Conservation (phyloP, 257 asterid species). For the Salvia splendens region DNA sequence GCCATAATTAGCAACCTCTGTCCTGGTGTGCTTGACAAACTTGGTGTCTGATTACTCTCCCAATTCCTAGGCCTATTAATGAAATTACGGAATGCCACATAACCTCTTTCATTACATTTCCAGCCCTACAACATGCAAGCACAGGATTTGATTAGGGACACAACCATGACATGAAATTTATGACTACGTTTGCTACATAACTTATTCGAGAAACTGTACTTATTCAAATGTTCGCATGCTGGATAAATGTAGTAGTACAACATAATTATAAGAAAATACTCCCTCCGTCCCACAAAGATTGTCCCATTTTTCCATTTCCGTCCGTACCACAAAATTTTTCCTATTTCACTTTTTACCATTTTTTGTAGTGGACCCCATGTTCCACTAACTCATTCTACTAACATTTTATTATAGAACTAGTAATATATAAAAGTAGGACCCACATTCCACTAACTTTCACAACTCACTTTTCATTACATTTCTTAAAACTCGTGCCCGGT, state of each 20-base stretch:
- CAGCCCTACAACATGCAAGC: conserved; percentile 63
- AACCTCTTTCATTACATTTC: conserved; percentile 93
- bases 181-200: conserved; percentile 16
- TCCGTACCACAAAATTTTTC: too few species aligned
- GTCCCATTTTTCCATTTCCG: too few species aligned
- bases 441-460: too few species aligned
- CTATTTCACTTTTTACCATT: too few species aligned
- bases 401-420: too few species aligned
- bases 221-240: not conserved
- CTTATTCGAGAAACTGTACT: conserved; percentile 15
- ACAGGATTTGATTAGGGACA: conserved; percentile 29
- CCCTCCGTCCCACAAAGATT: too few species aligned
- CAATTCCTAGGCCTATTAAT: conserved; percentile 82
- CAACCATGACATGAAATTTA: conserved; percentile 21
- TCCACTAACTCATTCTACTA: too few species aligned
- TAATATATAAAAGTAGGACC: too few species aligned
- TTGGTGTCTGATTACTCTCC: conserved; percentile 59
- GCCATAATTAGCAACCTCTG: conserved; percentile 64
- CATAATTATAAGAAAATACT: not conserved
- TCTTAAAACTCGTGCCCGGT: too few species aligned
- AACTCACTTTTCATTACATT: too few species aligned
- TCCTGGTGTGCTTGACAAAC: conserved; percentile 83
- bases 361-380: too few species aligned
- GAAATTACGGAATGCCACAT: conserved; percentile 81
- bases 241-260: not conserved